Percentiles rank a stretch among this genome's conserved stretches.
Evolutionary conservation across 306 rosid species (phyloP).

Genomic region (Arachis hypogaea): DNA sequence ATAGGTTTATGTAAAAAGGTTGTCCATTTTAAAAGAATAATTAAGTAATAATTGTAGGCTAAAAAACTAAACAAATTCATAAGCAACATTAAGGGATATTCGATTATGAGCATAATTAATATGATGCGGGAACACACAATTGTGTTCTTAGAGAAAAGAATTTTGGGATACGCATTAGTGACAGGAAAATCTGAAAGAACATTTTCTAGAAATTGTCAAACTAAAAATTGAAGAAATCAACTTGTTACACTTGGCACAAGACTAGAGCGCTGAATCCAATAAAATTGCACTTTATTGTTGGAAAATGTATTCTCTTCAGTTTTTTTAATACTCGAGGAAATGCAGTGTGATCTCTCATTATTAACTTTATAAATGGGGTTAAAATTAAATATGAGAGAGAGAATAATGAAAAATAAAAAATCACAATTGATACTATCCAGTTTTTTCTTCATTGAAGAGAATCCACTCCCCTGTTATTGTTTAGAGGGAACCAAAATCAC

Average conservation of each 20-base stretch:
- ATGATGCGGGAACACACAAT: constrained; percentile 7
- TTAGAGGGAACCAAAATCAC: background rate
- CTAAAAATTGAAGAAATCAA: background rate
- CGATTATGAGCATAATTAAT: background rate
- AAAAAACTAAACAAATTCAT: constrained; percentile 14
- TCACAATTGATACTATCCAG: too few species aligned
- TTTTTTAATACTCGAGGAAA: too few species aligned
- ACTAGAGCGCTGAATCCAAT: background rate
- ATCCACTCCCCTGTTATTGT: too few species aligned
- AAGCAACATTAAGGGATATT: constrained; percentile 1
- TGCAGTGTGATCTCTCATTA: too few species aligned
- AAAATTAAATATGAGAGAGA: too few species aligned
- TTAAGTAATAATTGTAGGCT: background rate
- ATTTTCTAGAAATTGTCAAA: constrained; percentile 5
- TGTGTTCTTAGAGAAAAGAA: background rate
- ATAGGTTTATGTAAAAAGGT: background rate
- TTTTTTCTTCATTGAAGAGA: too few species aligned
- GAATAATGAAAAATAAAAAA: too few species aligned
- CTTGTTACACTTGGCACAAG: too few species aligned
- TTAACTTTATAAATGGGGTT: too few species aligned
- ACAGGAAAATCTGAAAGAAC: background rate
- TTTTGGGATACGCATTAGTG: constrained; percentile 3
- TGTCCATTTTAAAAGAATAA: too few species aligned
- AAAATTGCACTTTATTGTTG: background rate
- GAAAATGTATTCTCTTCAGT: too few species aligned